Base-by-base conservation (phyloP, 495 filamentous ascomycete genomes). In the Stereocaulon alpinum region DNA sequence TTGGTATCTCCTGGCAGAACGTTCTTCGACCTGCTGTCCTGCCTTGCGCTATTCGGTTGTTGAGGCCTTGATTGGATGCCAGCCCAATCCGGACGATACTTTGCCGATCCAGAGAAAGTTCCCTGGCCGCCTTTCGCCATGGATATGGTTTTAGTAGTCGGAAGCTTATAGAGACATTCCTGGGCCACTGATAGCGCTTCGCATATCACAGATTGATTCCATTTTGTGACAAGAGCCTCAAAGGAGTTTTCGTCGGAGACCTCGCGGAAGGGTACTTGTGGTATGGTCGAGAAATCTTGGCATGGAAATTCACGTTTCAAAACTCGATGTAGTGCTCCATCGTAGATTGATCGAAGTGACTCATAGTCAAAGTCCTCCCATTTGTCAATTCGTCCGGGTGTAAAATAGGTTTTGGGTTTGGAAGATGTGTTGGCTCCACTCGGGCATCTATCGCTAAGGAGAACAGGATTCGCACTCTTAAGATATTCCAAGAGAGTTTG, bases 111-210 rank as follows among this genome's bases (percentile, higher is more conserved):
- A 3, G n/a, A n/a, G 15, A 51, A 29, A 6, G 24, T 14, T 2
- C 22, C 58, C n/a, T 61, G 57, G 17, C 58, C 62, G n/a, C 58
- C 62, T 57, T 30, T 60, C 4, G 20, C 52, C 58, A 64, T 61
- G 29, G 47, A 60, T 22, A 61, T 47, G 1, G 24, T 17, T 4
- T 30, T 47, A 6, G 20, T 18, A 2, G 24, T 20, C 20, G 37
- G 34, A 27, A 9, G 20, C 34, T 6, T 44, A n/a, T 30, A 48
- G 18, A 41, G 18, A 9, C n/a, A 40, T 27, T 45, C 27, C 47
- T 61, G 58, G 17, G 58, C 43, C 18, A 22, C 17, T 10, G 52
- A 27, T 42, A 64, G 57, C 9, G 58, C 58, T 37, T 64, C 44
- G 14, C 44, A 51, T 11, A 61, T 20, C 24, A 57, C 40, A 20